Evolutionary conservation across 805 yeast species (phyloP).

Genomic region (Metschnikowia sp.): DNA sequence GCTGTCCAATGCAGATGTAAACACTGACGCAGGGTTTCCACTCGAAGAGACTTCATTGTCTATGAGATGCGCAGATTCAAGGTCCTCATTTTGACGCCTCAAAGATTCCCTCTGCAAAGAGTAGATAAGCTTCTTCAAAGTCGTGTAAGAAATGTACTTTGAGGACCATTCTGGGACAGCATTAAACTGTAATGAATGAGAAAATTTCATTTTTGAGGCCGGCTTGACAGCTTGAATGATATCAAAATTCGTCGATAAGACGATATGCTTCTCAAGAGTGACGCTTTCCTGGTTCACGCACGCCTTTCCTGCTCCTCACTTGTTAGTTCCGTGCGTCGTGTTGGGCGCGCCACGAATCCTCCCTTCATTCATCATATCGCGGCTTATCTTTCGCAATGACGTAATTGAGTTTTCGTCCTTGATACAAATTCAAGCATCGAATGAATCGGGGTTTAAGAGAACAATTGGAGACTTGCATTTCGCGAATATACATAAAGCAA

Average conservation of each 20-base stretch:
- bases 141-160: constrained; percentile 84
- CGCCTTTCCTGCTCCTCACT: too few relatives aligned
- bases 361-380: too few relatives aligned
- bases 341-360: too few relatives aligned
- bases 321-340: too few relatives aligned
- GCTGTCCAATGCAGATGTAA: constrained; percentile 66
- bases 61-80: constrained; percentile 29
- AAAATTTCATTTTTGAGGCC: constrained; percentile 69
- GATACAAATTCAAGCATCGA: too few relatives aligned
- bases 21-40: constrained; percentile 53
- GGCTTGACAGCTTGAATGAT: neutral
- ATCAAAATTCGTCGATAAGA: neutral
- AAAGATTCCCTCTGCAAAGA: constrained; percentile 66
- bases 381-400: too few relatives aligned
- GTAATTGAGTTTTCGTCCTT: too few relatives aligned
- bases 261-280: too few relatives aligned
- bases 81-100: constrained; percentile 24
- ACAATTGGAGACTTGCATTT: too few relatives aligned
- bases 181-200: constrained; percentile 91
- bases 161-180: constrained; percentile 99
- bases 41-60: constrained; percentile 23
- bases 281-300: too few relatives aligned
- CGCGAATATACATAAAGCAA: too few relatives aligned
- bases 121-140: constrained; percentile 80
- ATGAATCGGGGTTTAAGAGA: too few relatives aligned